Conservation (phyloP, 352 stramenopile species). For the Globisporangium heterothallicum region DNA sequence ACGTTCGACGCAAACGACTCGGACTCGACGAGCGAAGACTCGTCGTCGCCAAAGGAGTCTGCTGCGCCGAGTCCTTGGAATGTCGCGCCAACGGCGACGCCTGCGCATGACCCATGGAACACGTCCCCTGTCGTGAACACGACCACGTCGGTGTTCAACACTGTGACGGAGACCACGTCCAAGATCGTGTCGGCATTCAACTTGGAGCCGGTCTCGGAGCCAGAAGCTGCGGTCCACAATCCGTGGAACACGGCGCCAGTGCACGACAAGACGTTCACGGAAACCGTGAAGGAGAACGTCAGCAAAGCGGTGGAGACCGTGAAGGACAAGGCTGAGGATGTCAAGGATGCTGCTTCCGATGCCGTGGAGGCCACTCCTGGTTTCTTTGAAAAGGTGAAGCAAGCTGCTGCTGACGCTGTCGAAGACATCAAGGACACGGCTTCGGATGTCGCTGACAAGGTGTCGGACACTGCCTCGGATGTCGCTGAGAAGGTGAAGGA, state of each 20-base stretch:
- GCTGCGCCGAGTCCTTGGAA: constrained; percentile 42
- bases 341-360: constrained; percentile 11
- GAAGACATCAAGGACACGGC: constrained; percentile 4
- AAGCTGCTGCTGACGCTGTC: constrained; percentile 2
- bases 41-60: constrained; percentile 1
- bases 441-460: constrained; percentile 8
- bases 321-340: constrained; percentile 16
- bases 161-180: constrained; percentile 4
- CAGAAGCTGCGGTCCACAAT: constrained; percentile 8
- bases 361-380: constrained; percentile 12
- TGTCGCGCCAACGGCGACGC: constrained; percentile 20
- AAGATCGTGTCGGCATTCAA: neutral
- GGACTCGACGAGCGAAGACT: constrained; percentile 13
- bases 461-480: constrained; percentile 9
- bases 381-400: constrained; percentile 13
- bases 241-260: constrained; percentile 38
- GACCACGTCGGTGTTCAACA: constrained; percentile 32
- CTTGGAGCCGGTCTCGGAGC: neutral
- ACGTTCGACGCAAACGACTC: constrained; percentile 25
- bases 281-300: constrained; percentile 14
- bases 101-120: constrained; percentile 52
- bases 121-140: constrained; percentile 23
- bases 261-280: constrained; percentile 20
- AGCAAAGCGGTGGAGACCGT: constrained; percentile 8
- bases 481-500: constrained; percentile 14